Percentiles rank a stretch among this genome's conserved stretches.
These are phyloP conservation scores for Parastagonospora avenae DNA, from an alignment of 2,329 filamentous ascomycete species.

Conservation along the genomic window DNA sequence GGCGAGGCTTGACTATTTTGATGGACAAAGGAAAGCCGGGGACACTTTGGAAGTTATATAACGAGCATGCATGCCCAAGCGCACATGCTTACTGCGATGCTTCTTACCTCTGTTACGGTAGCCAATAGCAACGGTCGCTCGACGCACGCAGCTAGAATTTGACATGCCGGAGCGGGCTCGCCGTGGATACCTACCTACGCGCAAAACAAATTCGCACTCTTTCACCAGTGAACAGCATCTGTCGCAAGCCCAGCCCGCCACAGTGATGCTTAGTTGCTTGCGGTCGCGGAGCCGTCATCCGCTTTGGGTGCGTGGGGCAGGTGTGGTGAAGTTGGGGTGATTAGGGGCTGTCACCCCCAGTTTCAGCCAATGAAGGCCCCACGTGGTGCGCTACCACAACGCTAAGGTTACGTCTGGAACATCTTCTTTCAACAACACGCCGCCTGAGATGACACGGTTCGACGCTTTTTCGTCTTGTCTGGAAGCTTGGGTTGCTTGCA, in stretches of 20 bases:
- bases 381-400: constrained; percentile 4
- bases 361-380: constrained; percentile 2
- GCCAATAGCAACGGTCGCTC: neutral
- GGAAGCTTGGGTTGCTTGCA: constrained; percentile 1
- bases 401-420: constrained; percentile 1
- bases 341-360: neutral
- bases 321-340: neutral
- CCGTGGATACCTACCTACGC: neutral
- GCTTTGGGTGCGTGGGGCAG: neutral
- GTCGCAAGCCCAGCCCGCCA: constrained; percentile 12
- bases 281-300: constrained; percentile 6
- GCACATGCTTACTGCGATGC: neutral
- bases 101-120: neutral
- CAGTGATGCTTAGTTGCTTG: constrained; percentile 8
- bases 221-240: constrained; percentile 1
- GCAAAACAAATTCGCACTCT: neutral
- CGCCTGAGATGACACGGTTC: neutral
- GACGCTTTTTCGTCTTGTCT: neutral
- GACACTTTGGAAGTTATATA: constrained; percentile 3
- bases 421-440: neutral
- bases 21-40: neutral
- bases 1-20: constrained; percentile 11
- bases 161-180: neutral
- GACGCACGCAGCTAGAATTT: constrained; percentile 6
- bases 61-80: neutral